Evolutionary conservation across 129 eudicot genomes (phyloP).

Genomic region (Chrysanthemum seticuspe): DNA sequence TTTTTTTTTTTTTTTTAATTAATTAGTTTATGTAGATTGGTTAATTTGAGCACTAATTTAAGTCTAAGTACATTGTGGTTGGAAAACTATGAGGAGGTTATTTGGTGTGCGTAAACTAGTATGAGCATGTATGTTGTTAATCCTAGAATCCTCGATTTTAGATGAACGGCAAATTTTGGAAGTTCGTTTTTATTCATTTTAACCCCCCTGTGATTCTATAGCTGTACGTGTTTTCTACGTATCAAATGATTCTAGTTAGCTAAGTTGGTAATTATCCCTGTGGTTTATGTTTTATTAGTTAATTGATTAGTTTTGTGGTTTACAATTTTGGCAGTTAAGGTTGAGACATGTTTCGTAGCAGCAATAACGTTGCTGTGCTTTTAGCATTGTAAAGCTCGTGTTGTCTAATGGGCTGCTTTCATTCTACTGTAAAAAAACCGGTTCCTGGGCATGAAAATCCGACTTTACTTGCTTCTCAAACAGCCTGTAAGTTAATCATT

Average conservation of each 20-base stretch:
- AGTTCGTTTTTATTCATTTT: too few relatives aligned
- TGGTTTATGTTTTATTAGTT: background rate
- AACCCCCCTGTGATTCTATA: too few relatives aligned
- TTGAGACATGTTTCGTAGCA: conserved; percentile 62
- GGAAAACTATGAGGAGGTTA: background rate
- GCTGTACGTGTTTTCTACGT: too few relatives aligned
- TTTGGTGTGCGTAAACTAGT: background rate
- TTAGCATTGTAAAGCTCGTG: conserved; percentile 40
- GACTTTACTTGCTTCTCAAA: conserved; percentile 81
- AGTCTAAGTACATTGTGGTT: background rate
- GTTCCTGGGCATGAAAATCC: conserved; percentile 87
- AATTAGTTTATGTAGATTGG: too few relatives aligned
- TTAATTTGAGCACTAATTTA: too few relatives aligned
- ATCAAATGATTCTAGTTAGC: too few relatives aligned
- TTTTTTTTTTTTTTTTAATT: background rate
- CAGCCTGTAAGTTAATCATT: conserved; percentile 77
- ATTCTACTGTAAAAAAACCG: conserved; percentile 64
- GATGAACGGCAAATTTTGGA: conserved; percentile 4
- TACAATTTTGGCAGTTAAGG: conserved; percentile 48
- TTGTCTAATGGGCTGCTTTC: conserved; percentile 82
- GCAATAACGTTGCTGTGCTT: conserved; percentile 41
- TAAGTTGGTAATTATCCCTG: too few relatives aligned
- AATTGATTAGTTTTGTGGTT: conserved; percentile 36
- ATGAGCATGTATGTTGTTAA: background rate
- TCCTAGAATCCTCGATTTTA: background rate